Conservation (phyloP, 345 rosid species). For the Salix udensis region DNA sequence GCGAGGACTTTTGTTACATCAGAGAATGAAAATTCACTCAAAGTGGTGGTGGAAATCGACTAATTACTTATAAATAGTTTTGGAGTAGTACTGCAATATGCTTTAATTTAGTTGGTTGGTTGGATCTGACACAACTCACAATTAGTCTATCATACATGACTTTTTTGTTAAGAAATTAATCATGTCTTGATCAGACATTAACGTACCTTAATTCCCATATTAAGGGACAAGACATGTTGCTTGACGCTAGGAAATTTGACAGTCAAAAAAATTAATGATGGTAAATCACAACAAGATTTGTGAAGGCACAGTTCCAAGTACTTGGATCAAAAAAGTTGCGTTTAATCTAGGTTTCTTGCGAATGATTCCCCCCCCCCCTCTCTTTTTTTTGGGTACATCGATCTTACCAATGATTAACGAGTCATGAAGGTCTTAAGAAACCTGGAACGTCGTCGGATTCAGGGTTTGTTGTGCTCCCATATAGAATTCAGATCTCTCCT, state of each 20-base stretch:
- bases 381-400: neutral
- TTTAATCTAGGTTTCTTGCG: conserved; percentile 6
- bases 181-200: neutral
- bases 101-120: neutral
- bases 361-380: neutral
- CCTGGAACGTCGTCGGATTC: neutral
- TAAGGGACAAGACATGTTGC: conserved; percentile 16
- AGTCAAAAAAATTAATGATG: neutral
- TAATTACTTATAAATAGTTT: neutral
- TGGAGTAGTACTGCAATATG: neutral
- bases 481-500: neutral
- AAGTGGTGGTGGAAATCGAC: neutral
- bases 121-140: conserved; percentile 29
- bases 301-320: conserved; percentile 13
- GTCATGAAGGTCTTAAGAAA: neutral
- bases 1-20: neutral
- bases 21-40: neutral
- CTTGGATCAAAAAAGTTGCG: conserved; percentile 11
- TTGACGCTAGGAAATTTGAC: neutral
- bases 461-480: neutral
- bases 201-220: neutral
- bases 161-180: conserved; percentile 2
- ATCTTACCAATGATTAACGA: neutral
- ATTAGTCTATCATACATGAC: conserved; percentile 13
- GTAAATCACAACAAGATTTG: neutral